Base-by-base conservation (phyloP, 441 rosid species). In the Populus hybrid region DNA sequence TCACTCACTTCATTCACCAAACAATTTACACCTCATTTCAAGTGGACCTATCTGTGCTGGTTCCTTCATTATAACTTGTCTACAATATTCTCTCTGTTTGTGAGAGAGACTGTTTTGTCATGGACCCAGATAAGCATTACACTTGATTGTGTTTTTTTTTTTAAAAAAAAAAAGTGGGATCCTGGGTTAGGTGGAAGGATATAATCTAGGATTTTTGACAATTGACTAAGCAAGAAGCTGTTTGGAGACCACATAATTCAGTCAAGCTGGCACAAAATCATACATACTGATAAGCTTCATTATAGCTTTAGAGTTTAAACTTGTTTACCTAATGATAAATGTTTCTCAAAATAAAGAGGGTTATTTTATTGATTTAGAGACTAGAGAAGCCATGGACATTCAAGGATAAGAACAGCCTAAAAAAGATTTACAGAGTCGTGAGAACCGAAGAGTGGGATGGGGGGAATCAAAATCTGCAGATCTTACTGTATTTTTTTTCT, bases 31-130 rank as follows among this genome's bases (percentile, higher is more conserved):
- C 78, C 67, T 59, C 32, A 30, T 30, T 30, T 30, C 32, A 30
- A 30, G 32, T 30, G 32, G 36, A 74, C 78, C 75, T 3, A 65
- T 74, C 71, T 21, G 32, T 64, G 85, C 77, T 83, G 88, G 84
- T 79, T 75, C 84, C 81, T 73, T 81, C 74, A 78, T 81, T 75
- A 78, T 72, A 78, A 80, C 68, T 79, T 77, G 85, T 85, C 85
- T 76, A 54, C 40, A 78, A 86, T 89, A 89, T 89, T 89, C 90
- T 86, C 89, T 86, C 86, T 40, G 84, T 87, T 79, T 77, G 57
- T 76, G 85, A 87, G 78, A 64, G 80, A 64, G 89, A 86, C 84
- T 77, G 73, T 79, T 81, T 84, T 85, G 89, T 79, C 88, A 76
- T 84, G 81, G 77, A 79, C 74, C 24, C 38, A 26, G 46, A 77